Evolutionary conservation across 2,329 filamentous ascomycete genomes (phyloP).

Genomic region (Ceratocystis cacaofunesta): DNA sequence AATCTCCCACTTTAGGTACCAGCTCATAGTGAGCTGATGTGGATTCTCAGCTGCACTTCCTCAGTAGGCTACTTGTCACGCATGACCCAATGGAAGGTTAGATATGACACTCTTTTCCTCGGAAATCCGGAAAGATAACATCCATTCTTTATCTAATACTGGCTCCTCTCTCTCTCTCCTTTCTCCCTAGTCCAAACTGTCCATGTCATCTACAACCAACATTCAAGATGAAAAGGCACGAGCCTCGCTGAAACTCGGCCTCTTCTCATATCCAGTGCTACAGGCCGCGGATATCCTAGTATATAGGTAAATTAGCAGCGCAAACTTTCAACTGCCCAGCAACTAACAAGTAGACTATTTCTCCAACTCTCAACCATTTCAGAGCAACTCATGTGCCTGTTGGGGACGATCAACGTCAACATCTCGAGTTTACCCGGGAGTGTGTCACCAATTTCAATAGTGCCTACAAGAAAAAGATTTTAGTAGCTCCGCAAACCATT

Average conservation of each 20-base stretch:
- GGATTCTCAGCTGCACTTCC: conserved; percentile 84
- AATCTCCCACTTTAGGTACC: conserved; percentile 38
- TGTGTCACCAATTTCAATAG: conserved; percentile 80
- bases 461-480: conserved; percentile 41
- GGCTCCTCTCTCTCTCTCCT: background rate
- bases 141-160: background rate
- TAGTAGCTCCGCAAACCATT: conserved; percentile 55
- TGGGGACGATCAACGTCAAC: conserved; percentile 87
- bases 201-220: conserved; percentile 42
- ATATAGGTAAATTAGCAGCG: conserved; percentile 42
- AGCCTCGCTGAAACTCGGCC: conserved; percentile 58
- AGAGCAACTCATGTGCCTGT: conserved; percentile 90
- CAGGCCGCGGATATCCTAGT: conserved; percentile 90
- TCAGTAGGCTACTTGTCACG: conserved; percentile 85
- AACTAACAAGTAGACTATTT: background rate
- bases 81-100: conserved; percentile 99
- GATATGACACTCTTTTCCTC: conserved; percentile 2
- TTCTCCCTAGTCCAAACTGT: conserved; percentile 52
- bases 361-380: conserved; percentile 3
- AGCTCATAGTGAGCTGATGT: conserved; percentile 83
- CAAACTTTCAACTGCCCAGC: background rate
- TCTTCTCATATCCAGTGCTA: conserved; percentile 92
- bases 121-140: background rate
- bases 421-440: conserved; percentile 83
- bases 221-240: conserved; percentile 44